These are phyloP conservation scores for Protomyces arabidopsidicola DNA, from an alignment of 1,139 yeast species.

Conservation along the genomic window DNA sequence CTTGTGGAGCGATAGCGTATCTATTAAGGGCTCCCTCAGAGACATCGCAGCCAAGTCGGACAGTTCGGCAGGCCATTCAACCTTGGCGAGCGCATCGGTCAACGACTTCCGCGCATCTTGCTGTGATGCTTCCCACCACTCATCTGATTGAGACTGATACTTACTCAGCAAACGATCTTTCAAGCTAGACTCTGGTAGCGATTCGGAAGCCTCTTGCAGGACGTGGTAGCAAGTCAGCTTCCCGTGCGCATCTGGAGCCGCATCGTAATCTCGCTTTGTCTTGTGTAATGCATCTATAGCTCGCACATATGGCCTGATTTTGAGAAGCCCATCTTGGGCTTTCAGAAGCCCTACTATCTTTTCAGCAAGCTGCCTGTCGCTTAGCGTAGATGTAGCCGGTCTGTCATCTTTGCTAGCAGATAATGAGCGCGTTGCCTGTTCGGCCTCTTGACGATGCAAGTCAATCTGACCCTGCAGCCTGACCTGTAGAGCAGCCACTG, in stretches of 20 bases:
- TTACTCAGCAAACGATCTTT: background rate
- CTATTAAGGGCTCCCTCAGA: background rate
- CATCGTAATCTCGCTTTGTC: background rate
- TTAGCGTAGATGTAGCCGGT: background rate
- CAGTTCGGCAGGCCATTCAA: background rate
- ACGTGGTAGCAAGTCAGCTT: background rate
- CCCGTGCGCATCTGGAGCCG: background rate
- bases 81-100: background rate
- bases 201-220: background rate
- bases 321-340: background rate
- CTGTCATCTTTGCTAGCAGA: background rate
- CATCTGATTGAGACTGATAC: background rate
- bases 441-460: background rate
- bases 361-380: background rate
- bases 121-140: background rate
- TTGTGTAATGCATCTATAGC: background rate
- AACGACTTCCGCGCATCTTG: background rate
- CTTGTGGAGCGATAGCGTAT: background rate
- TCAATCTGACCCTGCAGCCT: background rate
- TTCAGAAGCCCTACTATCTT: background rate
- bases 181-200: background rate
- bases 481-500: background rate
- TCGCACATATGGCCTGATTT: background rate
- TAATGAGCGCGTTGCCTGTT: background rate
- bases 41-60: background rate